phyloP scores from a whole-genome alignment of 129 eudicot species.

The Kitagawia praeruptora region DNA sequence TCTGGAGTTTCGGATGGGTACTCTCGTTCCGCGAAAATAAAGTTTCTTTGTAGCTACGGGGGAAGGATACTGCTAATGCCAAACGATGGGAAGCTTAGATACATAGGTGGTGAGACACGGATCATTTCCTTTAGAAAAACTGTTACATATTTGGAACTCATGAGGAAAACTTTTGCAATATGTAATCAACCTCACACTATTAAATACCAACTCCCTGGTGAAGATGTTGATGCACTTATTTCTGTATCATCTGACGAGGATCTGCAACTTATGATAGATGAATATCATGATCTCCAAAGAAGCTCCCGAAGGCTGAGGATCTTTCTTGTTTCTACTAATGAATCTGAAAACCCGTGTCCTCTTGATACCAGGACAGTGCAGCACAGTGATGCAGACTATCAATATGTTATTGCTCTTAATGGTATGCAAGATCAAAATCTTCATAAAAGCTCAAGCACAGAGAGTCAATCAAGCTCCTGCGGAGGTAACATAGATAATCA shows the following conservation, averaged over 20 bases:
- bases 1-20: constrained; percentile 24
- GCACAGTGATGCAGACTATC: constrained; percentile 34
- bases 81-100: constrained; percentile 69
- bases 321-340: constrained; percentile 46
- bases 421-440: constrained; percentile 33
- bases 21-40: constrained; percentile 34
- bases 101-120: constrained; percentile 81
- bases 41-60: constrained; percentile 75
- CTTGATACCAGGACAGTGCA: constrained; percentile 27
- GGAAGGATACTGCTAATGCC: constrained; percentile 80
- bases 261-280: constrained; percentile 70
- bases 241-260: constrained; percentile 79
- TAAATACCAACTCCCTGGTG: constrained; percentile 79
- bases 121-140: constrained; percentile 52
- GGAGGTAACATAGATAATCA: constrained; percentile 19
- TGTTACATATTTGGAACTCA: constrained; percentile 43
- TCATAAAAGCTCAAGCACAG: constrained; percentile 37
- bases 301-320: constrained; percentile 49
- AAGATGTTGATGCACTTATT: constrained; percentile 77
- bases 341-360: constrained; percentile 36
- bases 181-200: constrained; percentile 55
- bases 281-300: constrained; percentile 55
- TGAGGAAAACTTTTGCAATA: constrained; percentile 43
- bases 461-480: constrained; percentile 19
- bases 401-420: constrained; percentile 53